These are phyloP conservation scores for Cercospora zeae-maydis DNA, from an alignment of 2,329 filamentous ascomycete species.

Conservation along the genomic window DNA sequence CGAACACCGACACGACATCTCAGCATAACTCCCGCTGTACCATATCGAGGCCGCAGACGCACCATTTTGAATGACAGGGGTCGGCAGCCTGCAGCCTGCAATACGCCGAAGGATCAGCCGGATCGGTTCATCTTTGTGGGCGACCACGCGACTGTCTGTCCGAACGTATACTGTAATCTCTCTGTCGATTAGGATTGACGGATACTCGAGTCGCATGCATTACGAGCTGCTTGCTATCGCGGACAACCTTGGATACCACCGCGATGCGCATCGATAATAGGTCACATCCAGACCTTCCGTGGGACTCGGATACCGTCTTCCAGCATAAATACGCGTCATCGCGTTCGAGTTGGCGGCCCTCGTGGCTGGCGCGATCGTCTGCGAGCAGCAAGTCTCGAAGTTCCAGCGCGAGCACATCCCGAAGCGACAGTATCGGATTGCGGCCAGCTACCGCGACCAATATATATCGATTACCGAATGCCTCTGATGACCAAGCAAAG, in stretches of 20 bases:
- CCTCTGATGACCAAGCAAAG: not conserved
- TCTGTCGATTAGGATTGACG: not conserved
- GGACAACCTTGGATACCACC: not conserved
- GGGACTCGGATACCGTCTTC: not conserved
- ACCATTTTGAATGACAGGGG: not conserved
- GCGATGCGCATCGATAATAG: slow-evolving; percentile 7
- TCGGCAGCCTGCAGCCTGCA: not conserved
- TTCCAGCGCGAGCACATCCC: slow-evolving; percentile 9
- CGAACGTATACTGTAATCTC: not conserved
- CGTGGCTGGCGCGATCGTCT: slow-evolving; percentile 8
- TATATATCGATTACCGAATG: slow-evolving; percentile 11
- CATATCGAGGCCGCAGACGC: not conserved
- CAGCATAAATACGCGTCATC: not conserved
- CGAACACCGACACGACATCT: not conserved
- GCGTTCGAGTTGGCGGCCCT: slow-evolving; percentile 12
- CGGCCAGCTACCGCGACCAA: slow-evolving; percentile 2
- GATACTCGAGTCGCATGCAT: not conserved
- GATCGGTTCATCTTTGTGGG: not conserved
- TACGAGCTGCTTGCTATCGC: not conserved
- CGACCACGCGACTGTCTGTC: not conserved
- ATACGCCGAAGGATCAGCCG: not conserved
- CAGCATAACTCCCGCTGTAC: not conserved
- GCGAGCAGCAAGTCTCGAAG: slow-evolving; percentile 8
- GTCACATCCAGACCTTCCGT: slow-evolving; percentile 12
- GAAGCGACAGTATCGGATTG: slow-evolving; percentile 2